phyloP scores from a whole-genome alignment of 352 stramenopile species.

The Globisporangium splendens region DNA sequence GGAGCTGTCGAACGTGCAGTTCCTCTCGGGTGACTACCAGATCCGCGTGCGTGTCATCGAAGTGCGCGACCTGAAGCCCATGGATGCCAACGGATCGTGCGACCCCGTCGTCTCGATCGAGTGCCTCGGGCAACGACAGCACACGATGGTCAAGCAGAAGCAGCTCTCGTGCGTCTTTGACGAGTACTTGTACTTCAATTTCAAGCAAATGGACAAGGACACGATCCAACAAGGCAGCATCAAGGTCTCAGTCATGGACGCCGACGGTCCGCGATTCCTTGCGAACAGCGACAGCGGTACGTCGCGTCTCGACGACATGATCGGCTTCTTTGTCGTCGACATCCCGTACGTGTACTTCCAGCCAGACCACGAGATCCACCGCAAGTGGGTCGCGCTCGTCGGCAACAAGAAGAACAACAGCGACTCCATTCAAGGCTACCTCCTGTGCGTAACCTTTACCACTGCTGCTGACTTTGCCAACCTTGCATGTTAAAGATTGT shows the following conservation, averaged over 20 bases:
- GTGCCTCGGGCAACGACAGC: conserved; percentile 74
- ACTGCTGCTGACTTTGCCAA: too few relatives aligned
- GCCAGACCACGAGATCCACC: conserved; percentile 83
- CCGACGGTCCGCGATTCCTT: conserved; percentile 35
- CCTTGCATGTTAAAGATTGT: not conserved
- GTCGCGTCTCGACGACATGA: conserved; percentile 66
- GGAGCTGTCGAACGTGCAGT: conserved; percentile 70
- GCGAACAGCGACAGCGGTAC: conserved; percentile 18
- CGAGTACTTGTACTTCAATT: conserved; percentile 89
- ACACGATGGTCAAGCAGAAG: conserved; percentile 82
- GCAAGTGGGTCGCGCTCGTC: conserved; percentile 89
- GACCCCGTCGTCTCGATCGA: conserved; percentile 88
- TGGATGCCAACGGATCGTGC: conserved; percentile 80
- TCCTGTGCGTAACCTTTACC: conserved; percentile 39
- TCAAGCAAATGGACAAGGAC: conserved; percentile 74
- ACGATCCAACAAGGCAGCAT: conserved; percentile 68
- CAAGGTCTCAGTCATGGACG: conserved; percentile 83
- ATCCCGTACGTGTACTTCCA: conserved; percentile 84
- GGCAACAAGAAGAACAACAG: conserved; percentile 66
- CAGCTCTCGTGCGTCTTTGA: conserved; percentile 88
- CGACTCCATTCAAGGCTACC: conserved; percentile 88
- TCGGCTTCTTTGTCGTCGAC: conserved; percentile 85
- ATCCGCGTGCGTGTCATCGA: conserved; percentile 88
- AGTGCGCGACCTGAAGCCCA: conserved; percentile 86
- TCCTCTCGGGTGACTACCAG: conserved; percentile 83